Percentiles rank a stretch among this genome's conserved stretches.
These are phyloP conservation scores for Oidium heveae DNA, from an alignment of 2,329 filamentous ascomycete species.

Conservation along the genomic window DNA sequence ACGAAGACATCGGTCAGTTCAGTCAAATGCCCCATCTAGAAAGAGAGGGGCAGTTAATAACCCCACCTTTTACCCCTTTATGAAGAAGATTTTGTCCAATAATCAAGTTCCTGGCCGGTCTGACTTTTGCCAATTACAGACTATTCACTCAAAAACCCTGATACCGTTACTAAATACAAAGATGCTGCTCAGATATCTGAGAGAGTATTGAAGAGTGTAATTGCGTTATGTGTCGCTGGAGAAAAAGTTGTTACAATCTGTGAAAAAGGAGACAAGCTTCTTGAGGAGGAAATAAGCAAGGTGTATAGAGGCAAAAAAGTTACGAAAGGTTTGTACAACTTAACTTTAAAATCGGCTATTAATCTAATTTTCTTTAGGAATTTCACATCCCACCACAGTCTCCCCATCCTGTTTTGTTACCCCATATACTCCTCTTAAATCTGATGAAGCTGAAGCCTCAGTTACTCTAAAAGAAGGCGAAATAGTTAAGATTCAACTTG, in stretches of 20 bases:
- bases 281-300: conserved; percentile 82
- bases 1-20: conserved; percentile 17
- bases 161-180: conserved; percentile 98
- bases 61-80: neutral
- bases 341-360: conserved; percentile 1
- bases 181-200: conserved; percentile 84
- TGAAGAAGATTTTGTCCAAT: neutral
- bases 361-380: conserved; percentile 27
- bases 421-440: conserved; percentile 77
- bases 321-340: conserved; percentile 38
- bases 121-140: conserved; percentile 24
- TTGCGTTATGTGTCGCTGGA: conserved; percentile 48
- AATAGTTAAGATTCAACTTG: conserved; percentile 92
- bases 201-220: conserved; percentile 75
- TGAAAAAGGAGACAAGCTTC: conserved; percentile 81
- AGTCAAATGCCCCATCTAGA: neutral
- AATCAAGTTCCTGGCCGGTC: neutral
- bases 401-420: conserved; percentile 88
- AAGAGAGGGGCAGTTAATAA: neutral
- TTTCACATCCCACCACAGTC: conserved; percentile 82
- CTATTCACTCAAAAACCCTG: conserved; percentile 72
- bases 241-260: conserved; percentile 87
- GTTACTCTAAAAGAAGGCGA: conserved; percentile 62
- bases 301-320: conserved; percentile 99
- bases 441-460: conserved; percentile 65